Evolutionary conservation across 192 early-diverging fungal genomes (phyloP).

Genomic region (Coemansia sp.): DNA sequence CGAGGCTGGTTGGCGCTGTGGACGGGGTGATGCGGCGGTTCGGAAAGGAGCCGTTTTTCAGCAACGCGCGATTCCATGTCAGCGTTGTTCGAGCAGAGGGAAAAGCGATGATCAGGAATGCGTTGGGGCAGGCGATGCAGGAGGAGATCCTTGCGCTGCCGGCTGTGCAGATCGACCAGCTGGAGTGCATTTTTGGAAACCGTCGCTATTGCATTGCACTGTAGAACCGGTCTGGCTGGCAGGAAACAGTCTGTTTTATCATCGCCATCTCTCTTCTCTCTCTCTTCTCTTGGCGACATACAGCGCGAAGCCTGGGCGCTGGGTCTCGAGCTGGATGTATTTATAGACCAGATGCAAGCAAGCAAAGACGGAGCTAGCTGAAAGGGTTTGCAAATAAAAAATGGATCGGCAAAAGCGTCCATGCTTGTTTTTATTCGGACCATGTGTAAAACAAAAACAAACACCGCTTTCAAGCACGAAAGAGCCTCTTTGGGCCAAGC

Average conservation of each 20-base stretch:
- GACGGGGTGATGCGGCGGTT: slow-evolving; percentile 40
- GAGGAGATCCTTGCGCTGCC: slow-evolving; percentile 41
- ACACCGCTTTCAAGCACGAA: not conserved
- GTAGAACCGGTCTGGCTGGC: not conserved
- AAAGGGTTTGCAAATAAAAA: not conserved
- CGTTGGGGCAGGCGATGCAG: slow-evolving; percentile 31
- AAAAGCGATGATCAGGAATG: not conserved
- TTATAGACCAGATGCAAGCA: no score
- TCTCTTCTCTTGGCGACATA: no score
- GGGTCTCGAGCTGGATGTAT: not conserved
- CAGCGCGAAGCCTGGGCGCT: no score
- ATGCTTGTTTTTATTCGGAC: not conserved
- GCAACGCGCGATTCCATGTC: slow-evolving; percentile 41
- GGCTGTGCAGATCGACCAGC: slow-evolving; percentile 37
- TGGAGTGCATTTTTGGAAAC: slow-evolving; percentile 44
- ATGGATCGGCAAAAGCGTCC: not conserved
- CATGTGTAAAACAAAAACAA: not conserved
- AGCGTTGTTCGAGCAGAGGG: slow-evolving; percentile 31
- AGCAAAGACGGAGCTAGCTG: no score
- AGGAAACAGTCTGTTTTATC: no score
- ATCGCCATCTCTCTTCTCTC: no score
- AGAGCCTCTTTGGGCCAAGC: not conserved
- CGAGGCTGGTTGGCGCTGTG: slow-evolving; percentile 23
- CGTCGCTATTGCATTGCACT: slow-evolving; percentile 29
- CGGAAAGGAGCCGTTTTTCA: slow-evolving; percentile 38